phyloP scores from a whole-genome alignment of 768 basidiomycete genomes.

The Coprinellus micaceus region DNA sequence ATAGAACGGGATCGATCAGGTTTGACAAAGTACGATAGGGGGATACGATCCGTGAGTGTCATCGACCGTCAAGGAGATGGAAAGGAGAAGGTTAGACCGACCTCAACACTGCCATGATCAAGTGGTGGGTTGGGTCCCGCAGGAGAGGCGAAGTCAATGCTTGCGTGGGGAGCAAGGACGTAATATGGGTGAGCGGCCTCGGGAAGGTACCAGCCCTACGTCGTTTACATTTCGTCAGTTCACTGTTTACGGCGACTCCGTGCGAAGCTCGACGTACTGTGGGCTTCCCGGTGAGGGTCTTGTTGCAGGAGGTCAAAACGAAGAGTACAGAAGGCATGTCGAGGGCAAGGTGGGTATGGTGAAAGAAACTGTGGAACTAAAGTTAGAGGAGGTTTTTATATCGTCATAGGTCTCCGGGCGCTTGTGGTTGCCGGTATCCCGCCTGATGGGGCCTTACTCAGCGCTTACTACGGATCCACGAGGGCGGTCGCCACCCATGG shows the following conservation, averaged over 20 bases:
- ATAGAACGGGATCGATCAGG: constrained; percentile 6
- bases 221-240: neutral
- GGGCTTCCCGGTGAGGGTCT: constrained; percentile 36
- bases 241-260: neutral
- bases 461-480: neutral
- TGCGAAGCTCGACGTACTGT: neutral
- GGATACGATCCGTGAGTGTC: no score
- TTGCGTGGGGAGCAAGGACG: constrained; percentile 43
- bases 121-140: constrained; percentile 68
- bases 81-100: no score
- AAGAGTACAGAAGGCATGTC: constrained; percentile 56
- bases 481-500: neutral
- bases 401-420: no score
- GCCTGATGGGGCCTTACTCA: no score
- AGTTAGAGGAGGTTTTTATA: no score
- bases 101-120: constrained; percentile 53
- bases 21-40: no score
- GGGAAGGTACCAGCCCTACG: constrained; percentile 72
- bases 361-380: no score
- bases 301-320: constrained; percentile 68
- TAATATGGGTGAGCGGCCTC: constrained; percentile 77
- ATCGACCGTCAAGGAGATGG: no score
- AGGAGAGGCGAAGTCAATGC: constrained; percentile 59
- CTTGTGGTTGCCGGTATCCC: no score
- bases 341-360: constrained; percentile 1